A percentile compares a stretch with the other conserved stretches of the same genome.
Conservation (phyloP, 345 rosid species). For the Lepidium sativum region DNA sequence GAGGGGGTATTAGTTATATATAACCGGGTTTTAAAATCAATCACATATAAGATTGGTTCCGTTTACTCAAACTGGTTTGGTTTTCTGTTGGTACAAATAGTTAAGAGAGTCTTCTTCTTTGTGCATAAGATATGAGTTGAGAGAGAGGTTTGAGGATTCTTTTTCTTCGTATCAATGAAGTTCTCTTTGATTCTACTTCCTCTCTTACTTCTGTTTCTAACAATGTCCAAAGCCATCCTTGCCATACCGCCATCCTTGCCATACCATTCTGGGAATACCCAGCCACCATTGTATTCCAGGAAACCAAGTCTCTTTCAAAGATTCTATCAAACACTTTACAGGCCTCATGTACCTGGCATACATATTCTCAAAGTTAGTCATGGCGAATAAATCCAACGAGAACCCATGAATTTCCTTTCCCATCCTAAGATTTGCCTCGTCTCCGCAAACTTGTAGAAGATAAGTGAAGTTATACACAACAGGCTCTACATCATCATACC, state of each 20-base stretch:
- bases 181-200: too few species aligned
- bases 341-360: slow-evolving; percentile 49
- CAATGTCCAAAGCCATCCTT: slow-evolving; percentile 49
- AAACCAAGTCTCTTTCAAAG: slow-evolving; percentile 75
- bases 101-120: too few species aligned
- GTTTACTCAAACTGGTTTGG: too few species aligned
- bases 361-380: slow-evolving; percentile 66
- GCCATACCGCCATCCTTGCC: too few species aligned
- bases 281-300: slow-evolving; percentile 76
- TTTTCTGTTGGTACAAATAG: too few species aligned
- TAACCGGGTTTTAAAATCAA: too few species aligned
- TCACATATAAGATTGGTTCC: too few species aligned
- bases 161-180: too few species aligned
- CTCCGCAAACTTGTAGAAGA: slow-evolving; percentile 64
- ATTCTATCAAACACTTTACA: slow-evolving; percentile 76
- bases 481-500: slow-evolving; percentile 42
- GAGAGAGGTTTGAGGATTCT: too few species aligned
- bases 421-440: slow-evolving; percentile 37
- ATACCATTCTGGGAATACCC: slow-evolving; percentile 74
- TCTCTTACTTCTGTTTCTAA: too few species aligned
- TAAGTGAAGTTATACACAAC: slow-evolving; percentile 73
- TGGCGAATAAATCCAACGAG: slow-evolving; percentile 45
- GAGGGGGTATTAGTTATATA: too few species aligned
- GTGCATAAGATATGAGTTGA: too few species aligned
- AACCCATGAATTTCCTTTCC: slow-evolving; percentile 81